Evolutionary conservation across 257 asterid genomes (phyloP).

Genomic region (Przewalskia tangutica): DNA sequence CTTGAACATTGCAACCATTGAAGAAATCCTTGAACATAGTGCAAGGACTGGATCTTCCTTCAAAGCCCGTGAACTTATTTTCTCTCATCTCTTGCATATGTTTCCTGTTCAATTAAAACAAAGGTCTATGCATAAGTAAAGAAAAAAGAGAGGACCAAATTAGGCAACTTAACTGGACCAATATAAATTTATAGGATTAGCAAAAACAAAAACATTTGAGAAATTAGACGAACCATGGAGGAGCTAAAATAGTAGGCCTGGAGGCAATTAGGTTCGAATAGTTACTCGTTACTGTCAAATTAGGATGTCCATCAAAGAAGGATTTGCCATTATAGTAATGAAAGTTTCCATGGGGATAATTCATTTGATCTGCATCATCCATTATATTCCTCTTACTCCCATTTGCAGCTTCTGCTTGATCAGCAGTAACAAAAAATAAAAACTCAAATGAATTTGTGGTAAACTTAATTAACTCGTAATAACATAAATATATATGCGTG

Average conservation of each 20-base stretch:
- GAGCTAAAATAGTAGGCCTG: neutral
- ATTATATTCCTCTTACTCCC: constrained; percentile 8
- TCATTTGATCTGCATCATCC: neutral
- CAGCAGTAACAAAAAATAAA: neutral
- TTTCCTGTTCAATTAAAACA: constrained; percentile 2
- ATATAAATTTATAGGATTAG: too few relatives aligned
- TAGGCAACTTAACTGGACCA: neutral
- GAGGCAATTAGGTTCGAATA: neutral
- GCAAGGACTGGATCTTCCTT: constrained; percentile 1
- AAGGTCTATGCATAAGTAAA: neutral
- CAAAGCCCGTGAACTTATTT: neutral
- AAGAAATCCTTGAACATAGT: constrained; percentile 25
- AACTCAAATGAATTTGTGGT: neutral
- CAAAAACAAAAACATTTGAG: neutral
- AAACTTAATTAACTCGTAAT: neutral
- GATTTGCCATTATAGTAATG: neutral
- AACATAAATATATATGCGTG: too few relatives aligned
- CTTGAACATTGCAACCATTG: constrained; percentile 5
- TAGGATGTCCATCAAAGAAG: neutral
- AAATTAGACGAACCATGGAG: constrained; percentile 7
- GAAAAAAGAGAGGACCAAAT: too few relatives aligned
- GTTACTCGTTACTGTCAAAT: neutral
- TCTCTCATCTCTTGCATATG: neutral
- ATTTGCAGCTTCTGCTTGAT: constrained; percentile 13
- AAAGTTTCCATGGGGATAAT: neutral